Evolutionary conservation across 2,329 filamentous ascomycete genomes (phyloP).

Genomic region (Fusarium verrucosum): DNA sequence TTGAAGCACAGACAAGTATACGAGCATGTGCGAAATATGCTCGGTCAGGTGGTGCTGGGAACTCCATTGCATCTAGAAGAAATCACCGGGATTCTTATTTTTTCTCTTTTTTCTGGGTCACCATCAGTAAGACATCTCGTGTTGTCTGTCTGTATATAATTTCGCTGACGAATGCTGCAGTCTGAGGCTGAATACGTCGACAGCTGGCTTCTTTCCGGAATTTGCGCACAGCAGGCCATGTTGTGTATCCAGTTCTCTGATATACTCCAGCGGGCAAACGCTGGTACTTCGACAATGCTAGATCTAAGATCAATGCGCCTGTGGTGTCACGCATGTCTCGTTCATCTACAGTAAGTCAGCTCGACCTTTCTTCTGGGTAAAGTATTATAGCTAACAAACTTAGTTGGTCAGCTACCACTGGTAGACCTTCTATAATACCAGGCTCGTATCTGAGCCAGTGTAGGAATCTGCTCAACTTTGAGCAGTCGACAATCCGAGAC

Average conservation of each 20-base stretch:
- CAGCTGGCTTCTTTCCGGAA: constrained; percentile 55
- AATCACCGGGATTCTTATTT: constrained; percentile 53
- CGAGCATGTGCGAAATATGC: constrained; percentile 51
- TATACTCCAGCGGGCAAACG: constrained; percentile 50
- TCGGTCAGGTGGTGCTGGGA: constrained; percentile 52
- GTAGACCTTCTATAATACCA: constrained; percentile 52
- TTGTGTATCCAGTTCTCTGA: constrained; percentile 55
- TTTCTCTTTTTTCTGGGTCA: constrained; percentile 44
- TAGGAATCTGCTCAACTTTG: constrained; percentile 52
- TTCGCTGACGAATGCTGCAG: constrained; percentile 8
- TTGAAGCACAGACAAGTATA: constrained; percentile 50
- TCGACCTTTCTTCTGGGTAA: background rate
- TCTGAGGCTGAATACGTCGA: constrained; percentile 52
- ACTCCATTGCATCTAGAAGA: constrained; percentile 54
- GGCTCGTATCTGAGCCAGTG: constrained; percentile 52
- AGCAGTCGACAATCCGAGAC: constrained; percentile 54
- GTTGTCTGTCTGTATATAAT: background rate
- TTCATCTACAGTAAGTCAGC: constrained; percentile 28
- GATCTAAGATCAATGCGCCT: constrained; percentile 47
- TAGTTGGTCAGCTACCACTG: constrained; percentile 54
- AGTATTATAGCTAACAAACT: background rate
- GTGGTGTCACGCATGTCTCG: constrained; percentile 32
- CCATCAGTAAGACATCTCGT: constrained; percentile 23
- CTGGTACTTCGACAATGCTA: constrained; percentile 44
- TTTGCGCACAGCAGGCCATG: constrained; percentile 56